Evolutionary conservation across 176 grass and related monocot species (phyloP).

Genomic region (Elaeis guineensis): DNA sequence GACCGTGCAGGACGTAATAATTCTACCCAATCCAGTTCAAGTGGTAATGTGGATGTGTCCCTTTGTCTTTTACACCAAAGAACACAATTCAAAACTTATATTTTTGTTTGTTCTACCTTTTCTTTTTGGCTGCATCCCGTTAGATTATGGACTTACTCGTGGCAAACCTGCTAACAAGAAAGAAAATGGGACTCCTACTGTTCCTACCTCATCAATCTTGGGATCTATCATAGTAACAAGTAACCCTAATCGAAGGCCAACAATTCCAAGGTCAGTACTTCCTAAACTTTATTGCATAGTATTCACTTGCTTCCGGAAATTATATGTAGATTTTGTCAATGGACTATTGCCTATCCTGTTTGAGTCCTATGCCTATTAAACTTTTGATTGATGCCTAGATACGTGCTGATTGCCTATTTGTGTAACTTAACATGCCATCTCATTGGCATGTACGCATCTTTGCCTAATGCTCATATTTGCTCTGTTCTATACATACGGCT

Average conservation of each 20-base stretch:
- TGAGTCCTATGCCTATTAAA: too few relatives aligned
- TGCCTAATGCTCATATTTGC: too few relatives aligned
- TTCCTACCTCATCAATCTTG: constrained; percentile 31
- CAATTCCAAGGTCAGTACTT: constrained; percentile 40
- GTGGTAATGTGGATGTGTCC: constrained; percentile 42
- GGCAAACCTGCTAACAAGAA: constrained; percentile 41
- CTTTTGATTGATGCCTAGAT: too few relatives aligned
- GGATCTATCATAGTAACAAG: constrained; percentile 35
- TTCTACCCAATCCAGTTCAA: constrained; percentile 37
- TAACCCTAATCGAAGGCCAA: constrained; percentile 45
- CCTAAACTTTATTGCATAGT: not conserved
- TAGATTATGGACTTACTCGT: constrained; percentile 33
- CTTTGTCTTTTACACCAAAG: not conserved
- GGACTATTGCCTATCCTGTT: too few relatives aligned
- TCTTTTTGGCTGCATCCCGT: constrained; percentile 5
- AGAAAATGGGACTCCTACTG: constrained; percentile 28
- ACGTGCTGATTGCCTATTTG: too few relatives aligned
- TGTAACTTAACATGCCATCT: too few relatives aligned
- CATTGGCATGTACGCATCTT: too few relatives aligned
- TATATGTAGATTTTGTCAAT: too few relatives aligned
- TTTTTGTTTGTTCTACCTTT: not conserved
- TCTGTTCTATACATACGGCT: too few relatives aligned
- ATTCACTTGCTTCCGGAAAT: not conserved
- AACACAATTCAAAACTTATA: not conserved
- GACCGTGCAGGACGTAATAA: constrained; percentile 44